Evolutionary conservation across 2,329 filamentous ascomycete species (phyloP).

Genomic region (Talaromyces funiculosus): DNA sequence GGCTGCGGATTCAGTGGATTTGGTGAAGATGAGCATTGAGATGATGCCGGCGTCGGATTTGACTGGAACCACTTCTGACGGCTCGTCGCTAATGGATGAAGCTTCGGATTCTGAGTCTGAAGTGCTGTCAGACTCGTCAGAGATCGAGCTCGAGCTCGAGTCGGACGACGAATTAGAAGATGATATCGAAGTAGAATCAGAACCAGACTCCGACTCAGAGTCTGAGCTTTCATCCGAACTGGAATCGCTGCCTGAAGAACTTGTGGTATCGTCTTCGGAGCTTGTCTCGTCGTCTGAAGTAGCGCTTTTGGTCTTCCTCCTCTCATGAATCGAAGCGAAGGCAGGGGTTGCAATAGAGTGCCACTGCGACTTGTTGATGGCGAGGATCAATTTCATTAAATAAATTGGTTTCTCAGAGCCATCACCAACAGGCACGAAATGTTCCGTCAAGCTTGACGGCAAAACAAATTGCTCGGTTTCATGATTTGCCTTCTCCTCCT

Average conservation of each 20-base stretch:
- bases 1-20: conserved; percentile 81
- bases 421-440: conserved; percentile 62
- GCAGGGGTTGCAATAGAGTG: conserved; percentile 3
- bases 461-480: conserved; percentile 49
- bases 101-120: conserved; percentile 21
- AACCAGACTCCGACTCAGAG: conserved; percentile 15
- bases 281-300: conserved; percentile 3
- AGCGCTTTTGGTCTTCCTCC: neutral
- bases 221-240: conserved; percentile 14
- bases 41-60: conserved; percentile 31
- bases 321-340: neutral
- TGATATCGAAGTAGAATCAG: conserved; percentile 18
- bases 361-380: conserved; percentile 26
- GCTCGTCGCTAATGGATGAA: conserved; percentile 15
- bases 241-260: conserved; percentile 28
- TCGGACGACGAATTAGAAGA: conserved; percentile 20
- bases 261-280: conserved; percentile 25
- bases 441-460: conserved; percentile 59
- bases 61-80: conserved; percentile 19
- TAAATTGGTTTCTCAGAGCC: conserved; percentile 73
- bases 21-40: conserved; percentile 74
- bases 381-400: conserved; percentile 67
- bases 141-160: conserved; percentile 1
- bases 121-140: conserved; percentile 17
- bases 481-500: conserved; percentile 14